Conservation (phyloP, 2,329 filamentous ascomycete species). For the Phyllosticta paracitricarpa region DNA sequence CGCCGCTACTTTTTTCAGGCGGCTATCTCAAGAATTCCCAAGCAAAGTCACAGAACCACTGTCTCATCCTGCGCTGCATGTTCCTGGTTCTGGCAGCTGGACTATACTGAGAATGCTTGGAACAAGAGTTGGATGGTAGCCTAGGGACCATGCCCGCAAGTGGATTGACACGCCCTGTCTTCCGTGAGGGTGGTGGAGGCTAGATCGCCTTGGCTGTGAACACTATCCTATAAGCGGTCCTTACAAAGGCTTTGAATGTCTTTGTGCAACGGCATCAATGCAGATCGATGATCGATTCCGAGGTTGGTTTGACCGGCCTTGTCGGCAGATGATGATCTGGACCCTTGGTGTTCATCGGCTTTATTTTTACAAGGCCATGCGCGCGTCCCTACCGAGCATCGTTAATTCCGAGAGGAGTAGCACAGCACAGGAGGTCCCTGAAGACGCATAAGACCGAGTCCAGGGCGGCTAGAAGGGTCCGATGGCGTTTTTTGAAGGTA, state of each 20-base stretch:
- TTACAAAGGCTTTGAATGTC: neutral
- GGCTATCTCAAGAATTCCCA: neutral
- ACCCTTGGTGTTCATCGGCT: neutral
- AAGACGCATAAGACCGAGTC: neutral
- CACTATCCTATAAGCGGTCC: slow-evolving; percentile 3
- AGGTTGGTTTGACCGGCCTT: neutral
- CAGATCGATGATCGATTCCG: neutral
- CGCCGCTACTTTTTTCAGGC: neutral
- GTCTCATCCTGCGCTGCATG: neutral
- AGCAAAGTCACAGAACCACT: neutral
- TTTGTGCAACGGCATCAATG: neutral
- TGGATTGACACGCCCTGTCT: slow-evolving; percentile 8
- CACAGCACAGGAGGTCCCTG: neutral
- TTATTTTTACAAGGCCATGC: neutral
- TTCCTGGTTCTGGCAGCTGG: neutral
- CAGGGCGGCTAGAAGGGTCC: neutral
- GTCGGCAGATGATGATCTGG: neutral
- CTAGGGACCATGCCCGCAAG: neutral
- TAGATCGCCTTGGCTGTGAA: neutral
- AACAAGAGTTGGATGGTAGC: neutral
- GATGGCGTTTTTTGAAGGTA: neutral
- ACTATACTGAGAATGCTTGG: neutral
- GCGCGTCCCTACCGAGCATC: neutral
- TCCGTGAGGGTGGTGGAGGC: neutral
- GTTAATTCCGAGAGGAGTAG: neutral